Conservation (phyloP, 2,329 filamentous ascomycete species). For the Monosporascus ibericus region DNA sequence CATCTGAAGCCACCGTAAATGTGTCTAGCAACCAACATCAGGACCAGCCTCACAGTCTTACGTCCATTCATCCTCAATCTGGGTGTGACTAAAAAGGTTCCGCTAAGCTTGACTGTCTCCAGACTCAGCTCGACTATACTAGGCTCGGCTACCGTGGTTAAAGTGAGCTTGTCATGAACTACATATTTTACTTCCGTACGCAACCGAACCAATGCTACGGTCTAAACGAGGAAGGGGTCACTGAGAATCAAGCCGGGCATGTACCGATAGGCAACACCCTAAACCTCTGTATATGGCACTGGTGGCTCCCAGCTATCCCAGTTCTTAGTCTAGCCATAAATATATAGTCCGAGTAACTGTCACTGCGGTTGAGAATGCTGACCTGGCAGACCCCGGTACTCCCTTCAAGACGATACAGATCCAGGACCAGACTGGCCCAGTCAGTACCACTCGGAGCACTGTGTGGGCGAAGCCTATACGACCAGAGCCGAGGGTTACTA, state of each 20-base stretch:
- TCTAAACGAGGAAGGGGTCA: not conserved
- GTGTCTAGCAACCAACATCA: not conserved
- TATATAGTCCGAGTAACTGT: no score
- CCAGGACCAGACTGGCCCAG: conserved; percentile 23
- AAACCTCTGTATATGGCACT: not conserved
- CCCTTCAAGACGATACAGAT: conserved; percentile 24
- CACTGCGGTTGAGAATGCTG: no score
- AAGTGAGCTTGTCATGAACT: not conserved
- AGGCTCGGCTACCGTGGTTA: not conserved
- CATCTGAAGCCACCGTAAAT: not conserved
- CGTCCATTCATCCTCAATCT: not conserved
- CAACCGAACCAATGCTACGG: no score
- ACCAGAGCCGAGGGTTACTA: conserved; percentile 29
- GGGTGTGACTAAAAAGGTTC: not conserved
- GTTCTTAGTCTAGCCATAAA: not conserved
- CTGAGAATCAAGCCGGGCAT: not conserved
- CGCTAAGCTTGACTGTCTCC: not conserved
- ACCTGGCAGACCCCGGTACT: conserved; percentile 3
- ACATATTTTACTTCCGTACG: not conserved
- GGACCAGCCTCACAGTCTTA: not conserved
- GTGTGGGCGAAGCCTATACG: conserved; percentile 17
- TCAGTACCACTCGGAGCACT: conserved; percentile 29
- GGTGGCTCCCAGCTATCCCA: not conserved
- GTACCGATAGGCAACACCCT: not conserved
- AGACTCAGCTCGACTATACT: not conserved